A percentile compares a stretch with the other conserved stretches of the same genome.
phyloP scores from a whole-genome alignment of 768 basidiomycete genomes.

The Lentinus tigrinus region DNA sequence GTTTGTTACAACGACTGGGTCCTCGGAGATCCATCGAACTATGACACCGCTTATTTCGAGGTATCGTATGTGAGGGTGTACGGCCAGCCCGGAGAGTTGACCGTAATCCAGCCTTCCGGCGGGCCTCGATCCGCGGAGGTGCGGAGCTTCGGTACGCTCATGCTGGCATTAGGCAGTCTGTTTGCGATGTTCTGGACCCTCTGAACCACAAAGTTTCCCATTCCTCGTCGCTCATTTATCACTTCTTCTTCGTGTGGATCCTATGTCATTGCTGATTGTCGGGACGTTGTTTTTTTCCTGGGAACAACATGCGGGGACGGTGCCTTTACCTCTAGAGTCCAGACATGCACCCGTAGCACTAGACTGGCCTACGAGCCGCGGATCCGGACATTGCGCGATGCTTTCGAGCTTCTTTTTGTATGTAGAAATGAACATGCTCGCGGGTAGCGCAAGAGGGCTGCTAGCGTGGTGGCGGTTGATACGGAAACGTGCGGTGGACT shows the following conservation, averaged over 20 bases:
- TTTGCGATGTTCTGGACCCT: conserved; percentile 1
- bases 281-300: neutral
- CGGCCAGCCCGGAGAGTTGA: conserved; percentile 27
- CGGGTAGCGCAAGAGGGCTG: neutral
- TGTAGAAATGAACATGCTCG: neutral
- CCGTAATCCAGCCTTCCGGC: conserved; percentile 21
- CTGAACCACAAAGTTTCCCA: neutral
- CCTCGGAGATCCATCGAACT: conserved; percentile 57
- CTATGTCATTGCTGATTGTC: neutral
- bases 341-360: neutral
- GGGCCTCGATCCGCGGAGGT: conserved; percentile 16
- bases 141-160: neutral
- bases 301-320: neutral
- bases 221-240: neutral
- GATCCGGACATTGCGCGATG: neutral
- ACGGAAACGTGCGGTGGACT: neutral
- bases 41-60: conserved; percentile 72
- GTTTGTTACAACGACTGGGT: conserved; percentile 72
- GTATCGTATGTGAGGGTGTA: conserved; percentile 38
- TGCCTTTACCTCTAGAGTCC: neutral
- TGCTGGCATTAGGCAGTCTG: conserved; percentile 2
- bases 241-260: neutral
- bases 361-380: neutral
- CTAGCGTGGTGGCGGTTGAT: neutral
- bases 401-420: neutral